Evolutionary conservation across 2,329 filamentous ascomycete species (phyloP).

Genomic region (Zalaria sp.): DNA sequence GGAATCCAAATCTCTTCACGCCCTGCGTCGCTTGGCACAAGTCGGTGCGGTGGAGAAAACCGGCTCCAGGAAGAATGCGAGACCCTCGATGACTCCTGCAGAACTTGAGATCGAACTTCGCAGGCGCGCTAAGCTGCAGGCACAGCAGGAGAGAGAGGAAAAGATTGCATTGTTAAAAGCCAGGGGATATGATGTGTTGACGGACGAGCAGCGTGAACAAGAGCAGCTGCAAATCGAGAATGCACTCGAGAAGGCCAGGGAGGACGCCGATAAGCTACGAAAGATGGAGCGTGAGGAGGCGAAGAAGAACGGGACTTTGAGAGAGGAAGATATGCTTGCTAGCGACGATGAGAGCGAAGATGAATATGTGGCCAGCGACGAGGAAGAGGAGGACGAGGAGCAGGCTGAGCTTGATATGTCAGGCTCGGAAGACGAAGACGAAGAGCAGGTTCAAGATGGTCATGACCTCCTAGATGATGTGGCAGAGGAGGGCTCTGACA

Average conservation of each 20-base stretch:
- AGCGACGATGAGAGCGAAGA: constrained; percentile 45
- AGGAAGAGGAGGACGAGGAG: constrained; percentile 24
- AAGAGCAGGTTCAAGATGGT: constrained; percentile 17
- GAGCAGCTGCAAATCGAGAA: constrained; percentile 78
- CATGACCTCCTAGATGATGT: constrained; percentile 13
- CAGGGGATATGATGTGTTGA: constrained; percentile 70
- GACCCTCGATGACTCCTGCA: constrained; percentile 48
- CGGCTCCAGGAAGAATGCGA: constrained; percentile 46
- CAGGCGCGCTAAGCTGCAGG: constrained; percentile 56
- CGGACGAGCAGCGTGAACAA: constrained; percentile 70
- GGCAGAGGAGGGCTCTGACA: constrained; percentile 20
- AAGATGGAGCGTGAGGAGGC: constrained; percentile 60
- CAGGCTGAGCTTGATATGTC: constrained; percentile 14
- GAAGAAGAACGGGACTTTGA: constrained; percentile 44
- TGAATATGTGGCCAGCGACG: constrained; percentile 26
- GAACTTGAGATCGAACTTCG: constrained; percentile 57
- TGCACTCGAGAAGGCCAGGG: constrained; percentile 68
- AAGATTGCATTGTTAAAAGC: constrained; percentile 62
- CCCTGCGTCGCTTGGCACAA: constrained; percentile 19
- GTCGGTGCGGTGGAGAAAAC: constrained; percentile 18
- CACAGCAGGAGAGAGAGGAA: constrained; percentile 62
- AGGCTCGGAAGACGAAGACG: constrained; percentile 12
- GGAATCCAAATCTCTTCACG: constrained; percentile 18
- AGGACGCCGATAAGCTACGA: constrained; percentile 67
- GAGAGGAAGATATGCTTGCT: constrained; percentile 28